Evolutionary conservation across 768 basidiomycete genomes (phyloP).

Genomic region (Pisolithus microcarpus): DNA sequence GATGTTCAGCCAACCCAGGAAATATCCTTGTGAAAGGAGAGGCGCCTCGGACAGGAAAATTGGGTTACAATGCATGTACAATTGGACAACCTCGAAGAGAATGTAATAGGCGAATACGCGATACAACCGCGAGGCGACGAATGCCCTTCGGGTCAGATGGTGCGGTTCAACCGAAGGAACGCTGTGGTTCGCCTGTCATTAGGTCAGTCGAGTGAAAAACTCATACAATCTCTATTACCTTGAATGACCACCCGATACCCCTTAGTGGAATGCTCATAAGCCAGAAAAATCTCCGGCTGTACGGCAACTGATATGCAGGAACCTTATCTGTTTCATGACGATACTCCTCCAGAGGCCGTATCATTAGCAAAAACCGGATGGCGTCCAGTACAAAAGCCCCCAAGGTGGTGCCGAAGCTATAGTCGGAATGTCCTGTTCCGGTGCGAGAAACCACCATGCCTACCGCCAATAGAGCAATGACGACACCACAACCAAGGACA

Average conservation of each 20-base stretch:
- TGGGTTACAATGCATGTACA: conserved; percentile 3
- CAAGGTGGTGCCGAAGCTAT: background rate
- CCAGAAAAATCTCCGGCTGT: background rate
- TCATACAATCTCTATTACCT: background rate
- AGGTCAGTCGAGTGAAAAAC: too few relatives aligned
- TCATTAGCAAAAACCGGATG: background rate
- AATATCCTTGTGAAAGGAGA: background rate
- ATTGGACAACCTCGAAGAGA: background rate
- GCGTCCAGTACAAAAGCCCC: background rate
- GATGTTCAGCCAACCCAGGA: background rate
- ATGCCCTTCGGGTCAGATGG: too few relatives aligned
- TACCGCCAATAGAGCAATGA: background rate
- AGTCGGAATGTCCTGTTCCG: background rate
- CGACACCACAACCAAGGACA: background rate
- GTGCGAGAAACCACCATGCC: background rate
- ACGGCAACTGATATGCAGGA: background rate
- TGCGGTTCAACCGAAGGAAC: too few relatives aligned
- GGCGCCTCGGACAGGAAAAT: background rate
- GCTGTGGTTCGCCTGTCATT: too few relatives aligned
- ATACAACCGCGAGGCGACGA: too few relatives aligned
- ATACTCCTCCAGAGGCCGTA: background rate
- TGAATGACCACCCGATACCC: background rate
- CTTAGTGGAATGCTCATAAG: background rate
- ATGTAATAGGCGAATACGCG: background rate
- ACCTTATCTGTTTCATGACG: background rate